Evolutionary conservation across 1,284 basidiomycete species (phyloP).

Genomic region (Xerocomus nothofagi): DNA sequence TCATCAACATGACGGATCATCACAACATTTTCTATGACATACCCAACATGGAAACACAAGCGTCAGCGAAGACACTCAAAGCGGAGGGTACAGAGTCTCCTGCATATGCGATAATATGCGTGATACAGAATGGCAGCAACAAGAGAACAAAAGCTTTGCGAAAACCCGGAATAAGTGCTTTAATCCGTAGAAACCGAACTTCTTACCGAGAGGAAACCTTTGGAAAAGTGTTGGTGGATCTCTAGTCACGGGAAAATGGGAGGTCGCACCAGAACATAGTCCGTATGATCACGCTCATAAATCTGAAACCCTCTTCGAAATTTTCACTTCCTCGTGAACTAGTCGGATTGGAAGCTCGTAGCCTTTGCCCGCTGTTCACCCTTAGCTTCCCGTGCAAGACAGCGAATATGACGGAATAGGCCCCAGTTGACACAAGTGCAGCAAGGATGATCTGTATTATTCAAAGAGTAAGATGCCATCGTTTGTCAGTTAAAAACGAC

Average conservation of each 20-base stretch:
- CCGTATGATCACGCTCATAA: slow-evolving; percentile 56
- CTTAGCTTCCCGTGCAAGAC: slow-evolving; percentile 53
- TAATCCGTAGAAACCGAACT: background rate
- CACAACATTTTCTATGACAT: slow-evolving; percentile 22
- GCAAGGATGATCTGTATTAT: slow-evolving; percentile 53
- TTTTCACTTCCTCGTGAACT: slow-evolving; percentile 46
- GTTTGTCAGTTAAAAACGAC: background rate
- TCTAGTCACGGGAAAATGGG: slow-evolving; percentile 2
- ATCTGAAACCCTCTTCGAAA: slow-evolving; percentile 53
- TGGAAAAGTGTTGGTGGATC: slow-evolving; percentile 8
- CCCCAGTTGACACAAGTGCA: slow-evolving; percentile 50
- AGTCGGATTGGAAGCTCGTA: slow-evolving; percentile 50
- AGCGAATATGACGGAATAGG: slow-evolving; percentile 60
- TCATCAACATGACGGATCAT: slow-evolving; percentile 5
- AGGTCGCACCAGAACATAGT: slow-evolving; percentile 65
- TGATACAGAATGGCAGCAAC: slow-evolving; percentile 59
- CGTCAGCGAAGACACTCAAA: slow-evolving; percentile 48
- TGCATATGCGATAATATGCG: slow-evolving; percentile 49
- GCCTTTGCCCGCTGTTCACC: slow-evolving; percentile 43
- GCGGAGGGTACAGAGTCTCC: slow-evolving; percentile 47
- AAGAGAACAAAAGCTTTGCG: slow-evolving; percentile 55
- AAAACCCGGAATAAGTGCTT: slow-evolving; percentile 1
- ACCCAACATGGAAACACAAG: slow-evolving; percentile 60
- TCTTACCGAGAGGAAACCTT: slow-evolving; percentile 64
- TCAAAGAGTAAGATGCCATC: slow-evolving; percentile 4